Conservation (phyloP, 768 basidiomycete genomes). For the Dentipellis fragilis region DNA sequence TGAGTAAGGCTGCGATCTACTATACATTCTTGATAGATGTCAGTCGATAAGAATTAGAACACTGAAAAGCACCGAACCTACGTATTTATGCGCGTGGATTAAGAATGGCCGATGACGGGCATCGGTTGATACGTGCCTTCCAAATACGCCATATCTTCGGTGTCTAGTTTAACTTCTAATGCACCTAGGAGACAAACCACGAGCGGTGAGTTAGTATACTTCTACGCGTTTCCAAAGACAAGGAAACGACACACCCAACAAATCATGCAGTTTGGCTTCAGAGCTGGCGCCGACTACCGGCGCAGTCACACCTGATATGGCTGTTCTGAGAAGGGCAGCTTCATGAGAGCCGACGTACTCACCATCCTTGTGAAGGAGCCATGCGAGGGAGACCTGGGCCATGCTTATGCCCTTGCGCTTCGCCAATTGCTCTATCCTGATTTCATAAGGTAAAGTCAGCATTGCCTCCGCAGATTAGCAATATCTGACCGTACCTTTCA, state of each 20-base stretch:
- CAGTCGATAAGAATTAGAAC: too few species aligned
- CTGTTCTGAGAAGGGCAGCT: background rate
- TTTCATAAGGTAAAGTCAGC: too few species aligned
- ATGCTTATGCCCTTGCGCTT: background rate
- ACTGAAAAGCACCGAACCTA: too few species aligned
- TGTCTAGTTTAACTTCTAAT: background rate
- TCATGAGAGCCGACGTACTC: background rate
- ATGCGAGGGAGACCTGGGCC: background rate
- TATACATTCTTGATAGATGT: too few species aligned
- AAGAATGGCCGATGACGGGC: background rate
- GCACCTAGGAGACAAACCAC: background rate
- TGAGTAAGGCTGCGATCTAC: too few species aligned
- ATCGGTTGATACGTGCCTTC: background rate
- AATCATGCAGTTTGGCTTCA: constrained; percentile 25
- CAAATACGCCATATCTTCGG: background rate
- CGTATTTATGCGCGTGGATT: background rate
- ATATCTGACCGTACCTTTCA: background rate
- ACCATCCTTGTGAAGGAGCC: background rate
- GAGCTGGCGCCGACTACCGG: background rate
- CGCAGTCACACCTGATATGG: background rate
- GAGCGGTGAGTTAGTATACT: too few species aligned
- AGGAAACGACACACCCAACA: constrained; percentile 16
- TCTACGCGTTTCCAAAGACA: background rate
- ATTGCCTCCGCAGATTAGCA: too few species aligned
- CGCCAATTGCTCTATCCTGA: background rate